Evolutionary conservation across 495 filamentous ascomycete genomes (phyloP), one percentile per base, ranked within the genome.

Genomic region (Melanomma pulvis-pyrius): DNA sequence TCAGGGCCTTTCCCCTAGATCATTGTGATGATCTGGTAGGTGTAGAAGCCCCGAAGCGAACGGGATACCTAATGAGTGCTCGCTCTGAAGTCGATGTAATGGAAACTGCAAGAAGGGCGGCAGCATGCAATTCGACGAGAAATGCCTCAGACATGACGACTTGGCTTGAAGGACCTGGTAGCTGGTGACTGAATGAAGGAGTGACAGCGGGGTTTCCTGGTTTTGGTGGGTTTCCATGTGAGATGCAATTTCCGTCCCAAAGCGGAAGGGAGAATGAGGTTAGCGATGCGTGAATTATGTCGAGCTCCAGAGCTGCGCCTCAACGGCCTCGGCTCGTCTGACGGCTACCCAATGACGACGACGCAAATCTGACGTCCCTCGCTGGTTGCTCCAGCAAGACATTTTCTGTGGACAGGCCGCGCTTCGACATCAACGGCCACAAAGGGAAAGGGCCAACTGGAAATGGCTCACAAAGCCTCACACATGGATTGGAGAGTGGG

Each of bases 201-300:
- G 30, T 29, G 55, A 24, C 22, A 12, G 12, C 21, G 15, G 1
- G 32, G 22, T 34, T 11, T 8, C 32, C n/a, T n/a, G n/a, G n/a
- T 54, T 54, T n/a, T n/a, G n/a, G n/a, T n/a, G n/a, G n/a, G n/a
- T n/a, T n/a, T n/a, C n/a, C 51, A 54, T 54, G 51, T 54, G 51
- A 54, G 26, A 54, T 54, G 51, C 21, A 32, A 58, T 58, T 46
- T 39, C 53, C 28, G 13, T 58, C 32, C 36, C 26, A 58, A 58
- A 44, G 34, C 34, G 55, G 55, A 12, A 58, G 30, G 9, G 17
- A 26, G 48, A 44, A 44, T 44, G 39, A 44, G 39, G 39, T 44
- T 44, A 44, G n/a, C 39, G 17, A 15, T 44, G 39, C 39, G 39
- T 17, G 39, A 44, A 44, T n/a, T 44, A 44, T 17, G 9, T 44